Base-by-base conservation (phyloP, 805 yeast genomes). In the Ogataea henricii region DNA sequence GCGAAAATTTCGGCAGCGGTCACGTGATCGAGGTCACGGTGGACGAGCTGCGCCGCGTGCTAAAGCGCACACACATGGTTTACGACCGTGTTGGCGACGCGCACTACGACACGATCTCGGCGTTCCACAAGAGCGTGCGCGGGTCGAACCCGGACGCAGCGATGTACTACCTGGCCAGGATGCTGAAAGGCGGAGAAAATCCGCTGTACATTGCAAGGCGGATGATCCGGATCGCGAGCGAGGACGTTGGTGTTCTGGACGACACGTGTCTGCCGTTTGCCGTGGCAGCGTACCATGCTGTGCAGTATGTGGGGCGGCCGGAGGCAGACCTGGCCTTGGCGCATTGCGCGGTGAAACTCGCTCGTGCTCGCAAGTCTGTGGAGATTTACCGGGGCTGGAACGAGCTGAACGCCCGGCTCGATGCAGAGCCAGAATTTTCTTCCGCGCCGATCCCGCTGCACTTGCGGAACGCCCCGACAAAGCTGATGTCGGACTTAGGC, bases 101-200 rank as follows among this genome's bases (percentile, higher is more conserved):
- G 4, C 99, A 94, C 65, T 94, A 94, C 65, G 99, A 94, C 64
- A 81, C 96, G 1, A 94, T 94, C 6, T 87, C 96, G 12, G 99
- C 99, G 1, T 87, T 94, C 55, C 99, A 94, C 69, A 94, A 94
- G 61, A 80, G 96, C 0, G 79, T 94, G 0, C 74, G 99, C 48
- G 99, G 99, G 0, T 78, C 88, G 0, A 85, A 92, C 58, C 85
- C 91, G 0, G 89, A 94, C 69, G 98, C 97, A 0, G 84, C 98
- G 0, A 68, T 94, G 51, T 91, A 83, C 64, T 94, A 94, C 60
- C 68, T 94, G 17, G 92, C 84, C 0, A 75, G 90, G 40, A 94
- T 94, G 99, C 72, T 94, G 1, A 77, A 81, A 54, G 95, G 96
- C 2, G 99, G 99, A 0, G 99, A 95, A 63, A 95, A 88, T 60